phyloP scores from a whole-genome alignment of 2,329 filamentous ascomycete species.

The Phialophora expanda region DNA sequence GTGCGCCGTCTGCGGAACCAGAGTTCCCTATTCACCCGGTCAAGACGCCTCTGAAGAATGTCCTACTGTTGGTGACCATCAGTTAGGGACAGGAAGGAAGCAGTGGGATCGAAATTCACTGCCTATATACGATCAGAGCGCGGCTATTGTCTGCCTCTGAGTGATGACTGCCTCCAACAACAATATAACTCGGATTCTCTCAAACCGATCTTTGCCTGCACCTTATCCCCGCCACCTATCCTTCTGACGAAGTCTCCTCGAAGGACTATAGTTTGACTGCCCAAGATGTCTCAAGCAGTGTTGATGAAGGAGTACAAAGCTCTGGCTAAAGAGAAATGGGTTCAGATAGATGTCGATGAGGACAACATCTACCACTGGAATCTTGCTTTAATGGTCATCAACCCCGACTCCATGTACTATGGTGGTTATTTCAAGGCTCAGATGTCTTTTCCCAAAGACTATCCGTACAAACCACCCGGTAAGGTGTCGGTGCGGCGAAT shows the following conservation, averaged over 20 bases:
- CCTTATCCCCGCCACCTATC: background rate
- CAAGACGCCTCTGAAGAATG: slow-evolving; percentile 1
- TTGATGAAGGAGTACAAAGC: slow-evolving; percentile 87
- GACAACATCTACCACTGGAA: slow-evolving; percentile 88
- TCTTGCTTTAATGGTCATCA: slow-evolving; percentile 87
- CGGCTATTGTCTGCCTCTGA: background rate
- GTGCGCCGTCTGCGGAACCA: background rate
- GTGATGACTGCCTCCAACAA: background rate
- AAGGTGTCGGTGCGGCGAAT: slow-evolving; percentile 37
- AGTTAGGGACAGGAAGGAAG: background rate
- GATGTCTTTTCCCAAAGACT: slow-evolving; percentile 86
- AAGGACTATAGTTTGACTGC: background rate
- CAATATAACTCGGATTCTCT: background rate
- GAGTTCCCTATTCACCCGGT: background rate
- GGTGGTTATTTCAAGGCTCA: slow-evolving; percentile 90
- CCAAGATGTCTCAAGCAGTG: slow-evolving; percentile 70
- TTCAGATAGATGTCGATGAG: slow-evolving; percentile 82
- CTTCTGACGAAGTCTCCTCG: background rate
- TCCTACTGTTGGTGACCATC: slow-evolving; percentile 9
- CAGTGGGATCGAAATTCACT: slow-evolving; percentile 1
- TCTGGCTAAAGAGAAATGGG: slow-evolving; percentile 89
- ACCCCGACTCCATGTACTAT: slow-evolving; percentile 88
- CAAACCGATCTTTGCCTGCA: background rate
- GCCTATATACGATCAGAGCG: background rate
- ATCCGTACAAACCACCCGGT: slow-evolving; percentile 83